A percentile compares a stretch with the other conserved stretches of the same genome.
These are phyloP conservation scores for Ceratobasidium sp. DNA, from an alignment of 1,284 basidiomycete species.

Conservation along the genomic window DNA sequence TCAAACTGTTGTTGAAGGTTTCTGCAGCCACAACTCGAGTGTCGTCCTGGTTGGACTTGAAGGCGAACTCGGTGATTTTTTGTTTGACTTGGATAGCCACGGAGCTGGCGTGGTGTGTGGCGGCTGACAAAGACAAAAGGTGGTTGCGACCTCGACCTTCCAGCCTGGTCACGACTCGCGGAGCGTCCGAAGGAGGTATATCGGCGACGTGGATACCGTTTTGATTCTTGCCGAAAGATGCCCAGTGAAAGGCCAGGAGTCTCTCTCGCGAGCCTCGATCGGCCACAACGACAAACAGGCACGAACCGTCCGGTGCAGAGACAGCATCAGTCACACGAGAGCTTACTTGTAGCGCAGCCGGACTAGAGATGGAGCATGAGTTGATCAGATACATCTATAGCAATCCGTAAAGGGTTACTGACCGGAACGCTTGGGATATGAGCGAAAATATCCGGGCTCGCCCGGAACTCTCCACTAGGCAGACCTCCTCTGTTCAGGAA, in stretches of 20 bases:
- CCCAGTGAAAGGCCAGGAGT: conserved; percentile 61
- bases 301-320: conserved; percentile 36
- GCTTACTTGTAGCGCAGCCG: neutral
- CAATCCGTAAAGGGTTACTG: neutral
- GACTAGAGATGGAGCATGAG: neutral
- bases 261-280: neutral
- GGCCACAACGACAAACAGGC: conserved; percentile 1
- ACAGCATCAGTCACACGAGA: conserved; percentile 11
- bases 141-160: conserved; percentile 55
- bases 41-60: conserved; percentile 46
- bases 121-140: conserved; percentile 53
- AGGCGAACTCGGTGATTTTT: conserved; percentile 62
- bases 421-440: conserved; percentile 38
- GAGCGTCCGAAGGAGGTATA: conserved; percentile 45
- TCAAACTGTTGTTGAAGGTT: conserved; percentile 57
- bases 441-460: conserved; percentile 40
- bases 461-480: conserved; percentile 39
- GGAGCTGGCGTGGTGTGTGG: conserved; percentile 51
- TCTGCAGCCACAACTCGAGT: neutral
- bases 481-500: conserved; percentile 38
- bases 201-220: conserved; percentile 47
- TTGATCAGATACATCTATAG: neutral
- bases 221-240: conserved; percentile 60
- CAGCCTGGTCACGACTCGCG: conserved; percentile 56
- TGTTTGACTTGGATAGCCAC: conserved; percentile 60